These are phyloP conservation scores for Coemansia sp. DNA, from an alignment of 192 early-diverging fungal species.

Conservation along the genomic window DNA sequence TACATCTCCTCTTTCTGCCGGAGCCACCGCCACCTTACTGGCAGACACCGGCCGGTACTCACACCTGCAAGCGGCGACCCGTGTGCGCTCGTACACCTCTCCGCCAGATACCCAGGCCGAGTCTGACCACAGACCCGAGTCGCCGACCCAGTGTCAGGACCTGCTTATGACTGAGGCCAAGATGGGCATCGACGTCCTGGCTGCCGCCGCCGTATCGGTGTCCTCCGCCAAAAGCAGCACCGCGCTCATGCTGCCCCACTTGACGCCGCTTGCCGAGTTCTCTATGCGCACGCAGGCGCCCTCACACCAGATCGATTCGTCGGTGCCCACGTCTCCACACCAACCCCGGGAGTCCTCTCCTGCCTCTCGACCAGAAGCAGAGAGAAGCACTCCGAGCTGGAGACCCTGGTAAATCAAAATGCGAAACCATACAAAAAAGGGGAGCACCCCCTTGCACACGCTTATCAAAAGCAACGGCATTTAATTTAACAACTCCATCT, in stretches of 20 bases:
- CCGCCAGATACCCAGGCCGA: slow-evolving; percentile 4
- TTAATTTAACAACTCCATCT: not conserved
- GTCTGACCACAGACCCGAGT: not conserved
- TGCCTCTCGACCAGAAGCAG: slow-evolving; percentile 12
- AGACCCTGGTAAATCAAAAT: slow-evolving; percentile 28
- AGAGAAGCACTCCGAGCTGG: slow-evolving; percentile 14
- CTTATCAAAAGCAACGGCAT: not conserved
- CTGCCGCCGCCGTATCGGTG: slow-evolving; percentile 41
- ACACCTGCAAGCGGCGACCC: too few relatives aligned
- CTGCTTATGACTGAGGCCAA: slow-evolving; percentile 35
- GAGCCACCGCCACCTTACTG: too few relatives aligned
- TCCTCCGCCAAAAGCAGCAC: slow-evolving; percentile 26
- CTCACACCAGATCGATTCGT: too few relatives aligned
- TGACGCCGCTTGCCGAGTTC: slow-evolving; percentile 44
- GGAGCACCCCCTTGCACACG: too few relatives aligned
- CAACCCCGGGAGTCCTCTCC: slow-evolving; percentile 1
- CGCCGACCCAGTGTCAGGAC: slow-evolving; percentile 16
- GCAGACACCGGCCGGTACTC: too few relatives aligned
- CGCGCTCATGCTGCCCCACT: slow-evolving; percentile 38
- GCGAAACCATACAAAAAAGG: not conserved
- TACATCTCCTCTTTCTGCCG: not conserved
- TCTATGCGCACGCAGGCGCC: slow-evolving; percentile 16
- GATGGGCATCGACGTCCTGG: slow-evolving; percentile 43
- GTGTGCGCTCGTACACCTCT: slow-evolving; percentile 30
- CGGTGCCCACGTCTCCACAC: slow-evolving; percentile 6